phyloP scores from a whole-genome alignment of 2,329 filamentous ascomycete species.

The Colletotrichum ledebouriae region DNA sequence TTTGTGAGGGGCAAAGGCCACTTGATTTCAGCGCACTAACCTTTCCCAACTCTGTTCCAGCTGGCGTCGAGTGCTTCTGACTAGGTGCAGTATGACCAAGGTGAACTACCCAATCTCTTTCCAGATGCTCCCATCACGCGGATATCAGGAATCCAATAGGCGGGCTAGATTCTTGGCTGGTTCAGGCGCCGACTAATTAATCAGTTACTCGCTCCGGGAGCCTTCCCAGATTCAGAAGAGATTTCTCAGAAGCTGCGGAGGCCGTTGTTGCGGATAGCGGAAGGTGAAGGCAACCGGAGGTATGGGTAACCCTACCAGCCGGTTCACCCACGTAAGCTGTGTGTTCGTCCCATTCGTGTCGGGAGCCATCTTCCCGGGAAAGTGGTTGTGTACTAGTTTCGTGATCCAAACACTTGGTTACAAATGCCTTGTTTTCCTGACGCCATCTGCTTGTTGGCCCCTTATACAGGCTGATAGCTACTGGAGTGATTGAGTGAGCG shows the following conservation, averaged over 20 bases:
- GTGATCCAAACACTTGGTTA: conserved; percentile 12
- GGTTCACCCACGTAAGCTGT: conserved; percentile 4
- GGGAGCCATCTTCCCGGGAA: conserved; percentile 29
- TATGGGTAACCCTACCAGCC: conserved; percentile 33
- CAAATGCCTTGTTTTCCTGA: conserved; percentile 2
- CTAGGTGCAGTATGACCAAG: too few relatives aligned
- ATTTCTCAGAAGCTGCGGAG: neutral
- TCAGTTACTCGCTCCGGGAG: neutral
- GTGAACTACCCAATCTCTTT: too few relatives aligned
- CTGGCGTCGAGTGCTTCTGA: too few relatives aligned
- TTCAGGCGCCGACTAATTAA: neutral
- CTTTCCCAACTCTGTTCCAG: too few relatives aligned
- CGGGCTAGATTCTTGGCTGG: neutral
- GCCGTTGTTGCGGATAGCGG: conserved; percentile 26
- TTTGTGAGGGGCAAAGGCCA: neutral
- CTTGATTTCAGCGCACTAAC: conserved; percentile 3
- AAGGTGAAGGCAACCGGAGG: conserved; percentile 25
- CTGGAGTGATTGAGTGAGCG: neutral
- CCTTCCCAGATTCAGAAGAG: conserved; percentile 10
- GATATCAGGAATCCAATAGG: neutral
- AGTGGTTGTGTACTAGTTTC: conserved; percentile 29
- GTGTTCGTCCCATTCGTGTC: conserved; percentile 37
- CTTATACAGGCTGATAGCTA: conserved; percentile 19
- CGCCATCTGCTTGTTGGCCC: neutral
- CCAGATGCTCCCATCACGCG: too few relatives aligned